Evolutionary conservation across 805 yeast genomes (phyloP), one percentile per base, ranked within the genome.

Genomic region (Yarrowia divulgata): DNA sequence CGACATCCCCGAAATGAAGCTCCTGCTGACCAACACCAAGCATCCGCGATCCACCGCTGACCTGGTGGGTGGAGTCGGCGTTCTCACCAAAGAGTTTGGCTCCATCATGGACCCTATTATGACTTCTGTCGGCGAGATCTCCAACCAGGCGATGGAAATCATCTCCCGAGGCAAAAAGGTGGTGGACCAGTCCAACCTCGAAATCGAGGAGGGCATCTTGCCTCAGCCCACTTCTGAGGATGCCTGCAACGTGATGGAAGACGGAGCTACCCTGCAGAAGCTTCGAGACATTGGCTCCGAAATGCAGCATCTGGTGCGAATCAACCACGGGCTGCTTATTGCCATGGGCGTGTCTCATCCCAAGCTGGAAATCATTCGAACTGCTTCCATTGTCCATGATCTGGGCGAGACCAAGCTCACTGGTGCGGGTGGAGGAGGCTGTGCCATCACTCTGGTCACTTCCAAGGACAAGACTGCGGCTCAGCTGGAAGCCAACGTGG

Each of bases 381-480:
- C 85, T 23, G 80, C 86, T n/a, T 84, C 91, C 32, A 93, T 90
- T 75, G 83, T 82, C 64, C 74, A 86, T 69, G 76, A 81, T 4
- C 78, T 95, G 18, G 99, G 99, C 8, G 87, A 90, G 70, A 94
- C 99, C 0, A 95, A 95, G 77, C 84, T 95, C 68, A 95, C 99
- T 0, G 99, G 99, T 50, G 99, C 99, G 0, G 99, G 99, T 43
- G 99, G 99, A 23, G 99, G 99, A 64, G 99, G 99, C 1, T 95
- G 99, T 81, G 97, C 98, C 12, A 89, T 95, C 69, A 95, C 98
- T 0, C 79, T 95, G 46, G 81, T 93, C 16, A 73, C 74, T 18
- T 87, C 84, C 49, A 81, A 80, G 2, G 79, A 77, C 1, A 73
- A 74, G 0, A 81, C 77, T 19, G 76, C 73, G 1, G 63, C 55